Evolutionary conservation across 1,139 yeast genomes (phyloP).

Genomic region (Nadsonia starkeyi-henricii): DNA sequence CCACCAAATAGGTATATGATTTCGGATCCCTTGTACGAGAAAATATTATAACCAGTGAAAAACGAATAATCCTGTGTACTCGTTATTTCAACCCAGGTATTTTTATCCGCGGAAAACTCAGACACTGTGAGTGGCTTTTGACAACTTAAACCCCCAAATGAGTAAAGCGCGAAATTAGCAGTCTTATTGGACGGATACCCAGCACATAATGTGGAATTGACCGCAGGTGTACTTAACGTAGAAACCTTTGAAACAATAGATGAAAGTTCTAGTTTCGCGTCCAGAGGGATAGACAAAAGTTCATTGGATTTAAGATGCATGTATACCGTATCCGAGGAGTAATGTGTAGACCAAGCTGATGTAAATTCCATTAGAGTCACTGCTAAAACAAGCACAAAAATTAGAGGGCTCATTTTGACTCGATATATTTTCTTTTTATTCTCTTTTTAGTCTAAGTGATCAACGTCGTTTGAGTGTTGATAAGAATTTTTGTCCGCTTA

Average conservation of each 20-base stretch:
- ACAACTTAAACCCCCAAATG: slow-evolving; percentile 11
- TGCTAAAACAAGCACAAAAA: too few species aligned
- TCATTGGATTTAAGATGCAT: slow-evolving; percentile 3
- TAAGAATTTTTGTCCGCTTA: too few species aligned
- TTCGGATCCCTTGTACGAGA: slow-evolving; percentile 25
- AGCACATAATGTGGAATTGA: background rate
- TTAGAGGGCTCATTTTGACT: too few species aligned
- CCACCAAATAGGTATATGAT: slow-evolving; percentile 41
- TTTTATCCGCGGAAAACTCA: slow-evolving; percentile 7
- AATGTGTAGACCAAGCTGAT: slow-evolving; percentile 1
- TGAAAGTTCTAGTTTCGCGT: slow-evolving; percentile 2
- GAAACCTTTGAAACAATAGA: slow-evolving; percentile 2
- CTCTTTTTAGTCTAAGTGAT: too few species aligned
- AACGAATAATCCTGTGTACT: slow-evolving; percentile 9
- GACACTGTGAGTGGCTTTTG: slow-evolving; percentile 10
- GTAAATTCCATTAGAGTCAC: background rate
- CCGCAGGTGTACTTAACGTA: background rate
- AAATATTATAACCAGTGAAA: slow-evolving; percentile 19
- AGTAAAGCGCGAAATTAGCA: slow-evolving; percentile 8
- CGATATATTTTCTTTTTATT: too few species aligned
- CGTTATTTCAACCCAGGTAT: slow-evolving; percentile 13
- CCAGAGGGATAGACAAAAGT: background rate
- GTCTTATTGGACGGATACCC: background rate
- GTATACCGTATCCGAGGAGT: background rate
- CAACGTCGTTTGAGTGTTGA: too few species aligned